Evolutionary conservation across 1,139 yeast genomes (phyloP).

Genomic region (Taphrina betulina): DNA sequence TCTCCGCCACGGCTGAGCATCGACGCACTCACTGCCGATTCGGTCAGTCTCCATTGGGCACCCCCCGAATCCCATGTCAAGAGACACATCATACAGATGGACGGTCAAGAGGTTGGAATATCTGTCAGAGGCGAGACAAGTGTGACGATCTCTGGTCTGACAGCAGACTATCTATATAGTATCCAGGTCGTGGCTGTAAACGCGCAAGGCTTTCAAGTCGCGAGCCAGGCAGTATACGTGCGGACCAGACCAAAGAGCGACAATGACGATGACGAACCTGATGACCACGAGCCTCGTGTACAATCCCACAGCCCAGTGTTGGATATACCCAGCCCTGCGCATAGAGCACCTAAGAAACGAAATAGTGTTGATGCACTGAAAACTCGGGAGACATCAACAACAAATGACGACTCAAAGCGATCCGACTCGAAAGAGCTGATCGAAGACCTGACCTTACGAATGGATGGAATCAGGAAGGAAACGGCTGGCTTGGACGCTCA

Average conservation of each 20-base stretch:
- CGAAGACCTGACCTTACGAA: slow-evolving; percentile 52
- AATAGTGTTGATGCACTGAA: not conserved
- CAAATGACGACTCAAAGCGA: not conserved
- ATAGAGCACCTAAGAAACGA: not conserved
- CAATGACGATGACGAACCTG: not conserved
- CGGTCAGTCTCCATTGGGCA: slow-evolving; percentile 59
- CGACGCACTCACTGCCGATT: slow-evolving; percentile 53
- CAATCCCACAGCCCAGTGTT: slow-evolving; percentile 2
- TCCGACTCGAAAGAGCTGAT: slow-evolving; percentile 45
- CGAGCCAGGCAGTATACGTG: slow-evolving; percentile 23
- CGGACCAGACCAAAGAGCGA: slow-evolving; percentile 31
- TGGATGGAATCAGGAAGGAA: slow-evolving; percentile 53
- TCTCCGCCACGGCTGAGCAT: slow-evolving; percentile 58
- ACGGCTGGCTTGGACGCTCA: slow-evolving; percentile 49
- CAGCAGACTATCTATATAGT: slow-evolving; percentile 54
- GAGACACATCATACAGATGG: slow-evolving; percentile 51
- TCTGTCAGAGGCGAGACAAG: slow-evolving; percentile 45
- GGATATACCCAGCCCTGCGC: not conserved
- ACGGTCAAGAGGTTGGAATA: slow-evolving; percentile 49
- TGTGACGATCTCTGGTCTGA: slow-evolving; percentile 49
- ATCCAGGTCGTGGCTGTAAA: slow-evolving; percentile 58
- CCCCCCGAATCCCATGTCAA: slow-evolving; percentile 45
- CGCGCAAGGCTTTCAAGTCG: slow-evolving; percentile 43
- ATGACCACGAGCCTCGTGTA: slow-evolving; percentile 4
- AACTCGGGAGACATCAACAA: not conserved